phyloP scores from a whole-genome alignment of 1,139 yeast genomes.

The Kluyveromyces sp. region DNA sequence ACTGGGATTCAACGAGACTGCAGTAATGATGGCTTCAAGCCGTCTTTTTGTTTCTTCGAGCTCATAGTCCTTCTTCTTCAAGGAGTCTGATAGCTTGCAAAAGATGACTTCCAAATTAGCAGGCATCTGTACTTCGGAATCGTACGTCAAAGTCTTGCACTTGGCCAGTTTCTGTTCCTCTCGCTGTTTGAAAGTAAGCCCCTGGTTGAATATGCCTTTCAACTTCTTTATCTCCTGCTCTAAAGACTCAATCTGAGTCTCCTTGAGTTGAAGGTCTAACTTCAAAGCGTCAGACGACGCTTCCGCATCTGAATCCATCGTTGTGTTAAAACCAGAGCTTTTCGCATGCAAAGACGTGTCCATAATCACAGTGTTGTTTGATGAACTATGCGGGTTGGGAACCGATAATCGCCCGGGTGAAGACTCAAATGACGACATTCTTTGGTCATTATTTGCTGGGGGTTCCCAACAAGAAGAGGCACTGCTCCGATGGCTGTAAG shows the following conservation, averaged over 20 bases:
- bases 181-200: conserved; percentile 17
- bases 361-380: conserved; percentile 7
- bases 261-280: conserved; percentile 33
- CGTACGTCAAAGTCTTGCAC: conserved; percentile 1
- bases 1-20: conserved; percentile 41
- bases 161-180: conserved; percentile 9
- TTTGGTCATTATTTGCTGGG: not conserved
- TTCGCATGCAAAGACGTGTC: conserved; percentile 8
- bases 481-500: conserved; percentile 1
- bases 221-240: conserved; percentile 34
- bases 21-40: conserved; percentile 58
- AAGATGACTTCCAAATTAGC: conserved; percentile 30
- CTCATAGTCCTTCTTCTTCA: conserved; percentile 48
- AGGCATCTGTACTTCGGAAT: conserved; percentile 17
- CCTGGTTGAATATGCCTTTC: conserved; percentile 21
- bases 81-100: conserved; percentile 38
- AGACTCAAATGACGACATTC: not conserved
- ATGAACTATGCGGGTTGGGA: not conserved
- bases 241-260: conserved; percentile 35
- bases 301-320: conserved; percentile 7
- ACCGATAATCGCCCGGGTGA: not conserved
- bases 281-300: conserved; percentile 13
- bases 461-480: conserved; percentile 4
- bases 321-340: conserved; percentile 12
- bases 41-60: conserved; percentile 53